Conservation (phyloP, 1,284 basidiomycete species). For the Boletus subluridellus region DNA sequence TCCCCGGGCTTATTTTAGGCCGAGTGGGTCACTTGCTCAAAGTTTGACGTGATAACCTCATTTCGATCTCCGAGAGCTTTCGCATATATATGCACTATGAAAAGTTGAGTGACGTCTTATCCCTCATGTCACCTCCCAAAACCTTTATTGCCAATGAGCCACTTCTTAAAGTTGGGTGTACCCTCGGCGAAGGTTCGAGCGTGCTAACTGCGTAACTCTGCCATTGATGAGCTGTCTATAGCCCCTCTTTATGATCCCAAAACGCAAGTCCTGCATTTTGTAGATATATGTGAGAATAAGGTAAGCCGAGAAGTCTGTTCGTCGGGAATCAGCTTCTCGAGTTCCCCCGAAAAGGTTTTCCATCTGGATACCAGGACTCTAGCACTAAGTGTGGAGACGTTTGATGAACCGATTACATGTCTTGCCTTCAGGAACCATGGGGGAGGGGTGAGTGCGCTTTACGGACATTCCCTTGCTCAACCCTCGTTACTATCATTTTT, state of each 20-base stretch:
- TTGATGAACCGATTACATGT: conserved; percentile 26
- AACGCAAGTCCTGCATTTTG: conserved; percentile 58
- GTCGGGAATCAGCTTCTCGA: conserved; percentile 7
- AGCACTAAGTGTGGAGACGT: conserved; percentile 16
- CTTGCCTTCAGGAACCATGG: conserved; percentile 18
- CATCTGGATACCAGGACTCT: conserved; percentile 22
- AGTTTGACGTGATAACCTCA: conserved; percentile 5
- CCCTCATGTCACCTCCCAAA: conserved; percentile 13
- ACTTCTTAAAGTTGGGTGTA: conserved; percentile 55
- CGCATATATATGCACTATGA: conserved; percentile 10
- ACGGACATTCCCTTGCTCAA: not conserved
- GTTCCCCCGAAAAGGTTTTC: conserved; percentile 17
- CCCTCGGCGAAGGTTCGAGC: conserved; percentile 58
- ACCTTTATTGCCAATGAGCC: conserved; percentile 40
- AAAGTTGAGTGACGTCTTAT: not conserved
- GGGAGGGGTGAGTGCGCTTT: conserved; percentile 13
- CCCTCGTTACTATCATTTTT: not conserved
- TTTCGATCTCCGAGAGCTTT: conserved; percentile 4
- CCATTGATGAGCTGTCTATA: conserved; percentile 28
- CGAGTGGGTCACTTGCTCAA: conserved; percentile 5
- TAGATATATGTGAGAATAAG: conserved; percentile 60
- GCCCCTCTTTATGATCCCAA: conserved; percentile 59
- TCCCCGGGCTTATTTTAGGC: not conserved
- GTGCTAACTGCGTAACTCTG: conserved; percentile 1
- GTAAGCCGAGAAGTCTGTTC: conserved; percentile 42